phyloP scores from a whole-genome alignment of 164 flowering plant genomes.

The Cinnamomum chago region DNA sequence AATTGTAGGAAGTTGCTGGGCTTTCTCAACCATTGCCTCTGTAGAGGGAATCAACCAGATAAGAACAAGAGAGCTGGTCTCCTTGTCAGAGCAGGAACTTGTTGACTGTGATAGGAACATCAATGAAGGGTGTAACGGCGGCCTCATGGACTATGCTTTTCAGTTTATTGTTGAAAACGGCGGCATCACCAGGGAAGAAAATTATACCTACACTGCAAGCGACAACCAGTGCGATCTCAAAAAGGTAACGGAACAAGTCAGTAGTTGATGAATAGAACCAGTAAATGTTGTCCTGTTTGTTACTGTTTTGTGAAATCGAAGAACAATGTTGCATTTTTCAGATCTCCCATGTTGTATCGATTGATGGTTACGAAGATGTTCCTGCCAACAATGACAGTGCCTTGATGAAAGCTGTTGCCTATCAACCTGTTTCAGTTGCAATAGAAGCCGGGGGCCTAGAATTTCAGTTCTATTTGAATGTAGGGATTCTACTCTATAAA shows the following conservation, averaged over 20 bases:
- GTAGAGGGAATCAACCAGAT: slow-evolving; percentile 39
- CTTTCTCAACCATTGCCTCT: slow-evolving; percentile 34
- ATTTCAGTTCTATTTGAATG: slow-evolving; percentile 30
- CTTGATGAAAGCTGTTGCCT: slow-evolving; percentile 27
- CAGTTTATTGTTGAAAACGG: slow-evolving; percentile 30
- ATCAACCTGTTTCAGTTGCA: slow-evolving; percentile 31
- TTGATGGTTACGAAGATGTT: slow-evolving; percentile 31
- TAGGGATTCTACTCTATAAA: slow-evolving; percentile 7
- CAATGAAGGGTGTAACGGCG: slow-evolving; percentile 32
- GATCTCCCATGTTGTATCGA: slow-evolving; percentile 18
- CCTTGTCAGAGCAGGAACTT: slow-evolving; percentile 40
- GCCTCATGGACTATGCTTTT: slow-evolving; percentile 32
- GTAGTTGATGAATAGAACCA: background rate
- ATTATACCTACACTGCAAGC: slow-evolving; percentile 31
- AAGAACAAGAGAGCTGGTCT: slow-evolving; percentile 23
- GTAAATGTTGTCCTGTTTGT: background rate
- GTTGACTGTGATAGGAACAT: slow-evolving; percentile 30
- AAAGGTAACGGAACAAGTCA: slow-evolving; percentile 9
- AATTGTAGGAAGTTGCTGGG: slow-evolving; percentile 41
- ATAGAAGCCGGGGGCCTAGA: slow-evolving; percentile 32
- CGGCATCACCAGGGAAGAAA: slow-evolving; percentile 24
- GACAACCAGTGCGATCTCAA: slow-evolving; percentile 21
- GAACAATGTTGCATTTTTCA: slow-evolving; percentile 14
- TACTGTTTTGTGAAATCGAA: background rate
- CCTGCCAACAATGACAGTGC: slow-evolving; percentile 22